These are phyloP conservation scores for Hemisphaericaspora lyxosophila DNA, from an alignment of 1,139 yeast genomes.

Conservation along the genomic window DNA sequence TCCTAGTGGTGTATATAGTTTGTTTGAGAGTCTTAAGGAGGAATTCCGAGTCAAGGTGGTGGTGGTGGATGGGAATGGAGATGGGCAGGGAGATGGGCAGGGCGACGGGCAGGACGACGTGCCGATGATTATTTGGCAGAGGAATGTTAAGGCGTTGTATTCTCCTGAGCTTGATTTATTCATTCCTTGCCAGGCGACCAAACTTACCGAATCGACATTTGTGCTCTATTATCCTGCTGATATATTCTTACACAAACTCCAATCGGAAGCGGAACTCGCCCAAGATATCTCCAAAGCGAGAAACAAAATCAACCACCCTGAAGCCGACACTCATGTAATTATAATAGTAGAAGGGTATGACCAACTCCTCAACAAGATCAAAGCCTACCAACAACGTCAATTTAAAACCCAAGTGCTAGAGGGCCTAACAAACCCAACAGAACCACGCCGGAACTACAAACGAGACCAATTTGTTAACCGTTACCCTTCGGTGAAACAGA, in stretches of 20 bases:
- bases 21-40: constrained; percentile 6
- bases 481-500: constrained; percentile 35
- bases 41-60: constrained; percentile 9
- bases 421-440: constrained; percentile 16
- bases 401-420: constrained; percentile 43
- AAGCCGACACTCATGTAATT: constrained; percentile 25
- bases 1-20: constrained; percentile 5
- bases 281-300: constrained; percentile 6
- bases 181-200: constrained; percentile 47
- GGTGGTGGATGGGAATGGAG: too few species aligned
- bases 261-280: constrained; percentile 22
- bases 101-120: constrained; percentile 16
- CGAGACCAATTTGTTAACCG: constrained; percentile 15
- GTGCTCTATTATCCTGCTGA: constrained; percentile 49
- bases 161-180: constrained; percentile 48
- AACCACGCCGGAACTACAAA: constrained; percentile 6
- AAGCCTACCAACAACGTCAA: constrained; percentile 43
- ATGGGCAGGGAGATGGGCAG: too few species aligned
- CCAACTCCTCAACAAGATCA: constrained; percentile 42
- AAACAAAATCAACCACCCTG: background rate
- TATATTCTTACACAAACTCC: constrained; percentile 39
- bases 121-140: constrained; percentile 38
- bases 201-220: constrained; percentile 41
- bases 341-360: constrained; percentile 53
- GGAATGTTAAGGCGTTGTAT: constrained; percentile 40